phyloP scores from a whole-genome alignment of 805 yeast genomes.

The Blastobotrys robertii region DNA sequence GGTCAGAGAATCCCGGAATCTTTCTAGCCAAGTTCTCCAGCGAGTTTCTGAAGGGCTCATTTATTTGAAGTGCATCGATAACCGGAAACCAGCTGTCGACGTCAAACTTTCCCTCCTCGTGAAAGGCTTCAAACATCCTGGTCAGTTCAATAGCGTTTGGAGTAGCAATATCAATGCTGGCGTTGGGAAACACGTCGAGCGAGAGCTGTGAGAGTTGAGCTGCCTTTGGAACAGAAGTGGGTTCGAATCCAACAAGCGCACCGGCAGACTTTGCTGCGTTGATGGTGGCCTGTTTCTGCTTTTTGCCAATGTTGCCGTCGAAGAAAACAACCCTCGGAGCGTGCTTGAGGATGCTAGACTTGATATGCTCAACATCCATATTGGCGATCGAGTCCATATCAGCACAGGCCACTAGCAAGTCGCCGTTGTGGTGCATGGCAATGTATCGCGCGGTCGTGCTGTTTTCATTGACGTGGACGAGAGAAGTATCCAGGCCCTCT shows the following conservation, averaged over 20 bases:
- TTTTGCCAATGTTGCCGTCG: conserved; percentile 57
- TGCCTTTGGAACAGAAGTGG: conserved; percentile 66
- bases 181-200: conserved; percentile 36
- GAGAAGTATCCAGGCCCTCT: conserved; percentile 27
- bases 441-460: conserved; percentile 59
- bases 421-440: conserved; percentile 62
- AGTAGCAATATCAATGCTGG: conserved; percentile 39
- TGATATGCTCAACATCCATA: conserved; percentile 35
- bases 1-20: conserved; percentile 19
- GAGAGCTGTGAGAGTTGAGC: conserved; percentile 30
- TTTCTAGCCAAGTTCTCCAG: conserved; percentile 29
- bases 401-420: conserved; percentile 65
- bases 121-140: conserved; percentile 43
- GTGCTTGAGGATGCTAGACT: conserved; percentile 30
- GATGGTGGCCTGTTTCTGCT: conserved; percentile 19
- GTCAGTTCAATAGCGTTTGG: conserved; percentile 62
- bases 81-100: conserved; percentile 69
- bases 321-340: conserved; percentile 44
- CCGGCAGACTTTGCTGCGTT: conserved; percentile 19
- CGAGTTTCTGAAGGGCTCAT: conserved; percentile 36
- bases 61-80: conserved; percentile 49
- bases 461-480: conserved; percentile 27
- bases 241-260: conserved; percentile 49
- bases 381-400: conserved; percentile 69
- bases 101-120: conserved; percentile 34